phyloP scores from a whole-genome alignment of 2,329 filamentous ascomycete genomes.

The Cadophora gregata region DNA sequence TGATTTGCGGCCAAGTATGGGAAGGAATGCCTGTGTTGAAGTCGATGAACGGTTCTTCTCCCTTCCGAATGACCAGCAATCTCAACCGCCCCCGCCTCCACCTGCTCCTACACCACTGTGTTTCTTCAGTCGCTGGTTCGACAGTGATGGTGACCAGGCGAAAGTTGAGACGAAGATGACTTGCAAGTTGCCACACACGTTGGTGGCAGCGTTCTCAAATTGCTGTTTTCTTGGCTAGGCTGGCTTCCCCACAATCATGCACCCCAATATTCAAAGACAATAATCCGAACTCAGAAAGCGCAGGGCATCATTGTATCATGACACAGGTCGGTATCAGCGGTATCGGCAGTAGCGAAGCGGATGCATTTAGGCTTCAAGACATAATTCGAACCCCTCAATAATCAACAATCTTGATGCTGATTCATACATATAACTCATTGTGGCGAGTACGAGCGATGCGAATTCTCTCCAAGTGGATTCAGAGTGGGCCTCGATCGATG shows the following conservation, averaged over 20 bases:
- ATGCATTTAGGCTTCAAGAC: conserved; percentile 7
- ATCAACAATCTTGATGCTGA: neutral
- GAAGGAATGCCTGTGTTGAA: neutral
- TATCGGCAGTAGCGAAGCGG: neutral
- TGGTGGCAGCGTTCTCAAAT: conserved; percentile 9
- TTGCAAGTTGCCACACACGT: conserved; percentile 14
- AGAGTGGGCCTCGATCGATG: neutral
- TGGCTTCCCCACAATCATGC: conserved; percentile 32
- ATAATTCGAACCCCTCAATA: conserved; percentile 15
- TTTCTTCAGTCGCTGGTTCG: conserved; percentile 28
- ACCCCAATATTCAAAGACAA: conserved; percentile 1
- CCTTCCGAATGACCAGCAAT: conserved; percentile 36
- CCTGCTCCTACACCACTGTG: conserved; percentile 12
- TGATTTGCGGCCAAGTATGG: neutral
- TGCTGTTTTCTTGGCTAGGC: conserved; percentile 6
- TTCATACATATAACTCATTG: neutral
- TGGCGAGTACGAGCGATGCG: neutral
- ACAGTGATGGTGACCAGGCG: conserved; percentile 4
- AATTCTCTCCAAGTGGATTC: neutral
- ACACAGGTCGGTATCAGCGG: conserved; percentile 23
- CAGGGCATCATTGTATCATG: conserved; percentile 25
- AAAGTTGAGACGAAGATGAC: conserved; percentile 27
- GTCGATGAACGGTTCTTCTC: conserved; percentile 28
- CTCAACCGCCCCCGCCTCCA: conserved; percentile 17
- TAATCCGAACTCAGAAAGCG: neutral